phyloP scores from a whole-genome alignment of 2,329 filamentous ascomycete genomes.

The Aspergillus floridensis region DNA sequence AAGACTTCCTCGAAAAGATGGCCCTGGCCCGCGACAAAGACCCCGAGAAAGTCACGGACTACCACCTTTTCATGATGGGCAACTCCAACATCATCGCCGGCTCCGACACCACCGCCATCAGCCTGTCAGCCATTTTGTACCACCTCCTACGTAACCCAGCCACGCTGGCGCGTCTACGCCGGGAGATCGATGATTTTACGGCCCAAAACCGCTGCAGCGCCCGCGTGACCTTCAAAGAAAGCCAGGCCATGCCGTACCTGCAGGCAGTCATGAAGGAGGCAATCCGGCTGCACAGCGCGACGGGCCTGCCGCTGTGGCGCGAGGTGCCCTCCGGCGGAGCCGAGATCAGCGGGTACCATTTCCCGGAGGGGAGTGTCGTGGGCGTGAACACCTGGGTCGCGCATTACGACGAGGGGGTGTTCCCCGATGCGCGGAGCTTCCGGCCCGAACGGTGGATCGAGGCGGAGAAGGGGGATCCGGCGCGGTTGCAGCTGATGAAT shows the following conservation, averaged over 20 bases:
- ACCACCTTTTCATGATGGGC: constrained; percentile 41
- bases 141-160: constrained; percentile 41
- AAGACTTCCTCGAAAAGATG: constrained; percentile 46
- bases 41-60: constrained; percentile 42
- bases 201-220: constrained; percentile 20
- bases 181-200: constrained; percentile 35
- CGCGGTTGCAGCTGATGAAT: constrained; percentile 34
- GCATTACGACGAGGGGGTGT: constrained; percentile 47
- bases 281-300: constrained; percentile 51
- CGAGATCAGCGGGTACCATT: constrained; percentile 41
- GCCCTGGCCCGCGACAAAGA: constrained; percentile 42
- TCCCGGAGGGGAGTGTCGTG: constrained; percentile 44
- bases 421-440: constrained; percentile 44
- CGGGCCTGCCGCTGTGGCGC: constrained; percentile 51
- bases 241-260: constrained; percentile 49
- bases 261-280: constrained; percentile 56
- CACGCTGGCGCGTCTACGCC: constrained; percentile 24
- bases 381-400: constrained; percentile 47
- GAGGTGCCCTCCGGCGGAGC: constrained; percentile 48
- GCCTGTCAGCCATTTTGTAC: constrained; percentile 47
- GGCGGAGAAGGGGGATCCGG: constrained; percentile 27
- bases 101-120: constrained; percentile 50
- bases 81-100: constrained; percentile 37
- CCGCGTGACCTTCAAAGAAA: constrained; percentile 41
- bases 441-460: constrained; percentile 50